phyloP scores from a whole-genome alignment of 1,139 yeast genomes.

The Yamadazyma songkhlaensis region DNA sequence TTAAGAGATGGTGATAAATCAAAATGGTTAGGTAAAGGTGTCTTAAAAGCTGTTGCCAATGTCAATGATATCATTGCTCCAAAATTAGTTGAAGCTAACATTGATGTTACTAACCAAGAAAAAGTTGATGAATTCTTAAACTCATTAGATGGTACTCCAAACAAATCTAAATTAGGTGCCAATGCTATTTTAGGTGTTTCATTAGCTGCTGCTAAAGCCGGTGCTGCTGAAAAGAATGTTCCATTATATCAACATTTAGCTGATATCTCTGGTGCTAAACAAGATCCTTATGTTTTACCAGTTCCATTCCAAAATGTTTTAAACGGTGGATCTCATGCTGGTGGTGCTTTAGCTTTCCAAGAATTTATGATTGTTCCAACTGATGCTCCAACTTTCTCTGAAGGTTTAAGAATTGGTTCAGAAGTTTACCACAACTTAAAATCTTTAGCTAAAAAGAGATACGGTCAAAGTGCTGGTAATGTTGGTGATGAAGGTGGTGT shows the following conservation, averaged over 20 bases:
- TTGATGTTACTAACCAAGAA: slow-evolving; percentile 76
- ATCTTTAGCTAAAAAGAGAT: slow-evolving; percentile 83
- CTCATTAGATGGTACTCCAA: slow-evolving; percentile 85
- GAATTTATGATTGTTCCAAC: slow-evolving; percentile 98
- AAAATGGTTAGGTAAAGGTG: slow-evolving; percentile 97
- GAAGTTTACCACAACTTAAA: slow-evolving; percentile 96
- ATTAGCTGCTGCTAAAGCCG: slow-evolving; percentile 90
- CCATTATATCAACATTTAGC: slow-evolving; percentile 87
- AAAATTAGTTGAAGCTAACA: slow-evolving; percentile 69
- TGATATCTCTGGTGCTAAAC: slow-evolving; percentile 59
- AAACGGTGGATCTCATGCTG: slow-evolving; percentile 99
- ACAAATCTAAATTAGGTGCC: slow-evolving; percentile 94
- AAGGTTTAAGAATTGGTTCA: slow-evolving; percentile 91
- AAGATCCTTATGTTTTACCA: slow-evolving; percentile 75
- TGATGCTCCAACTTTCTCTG: slow-evolving; percentile 82
- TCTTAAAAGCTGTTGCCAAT: slow-evolving; percentile 84
- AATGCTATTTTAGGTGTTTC: slow-evolving; percentile 96
- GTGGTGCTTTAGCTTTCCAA: slow-evolving; percentile 97
- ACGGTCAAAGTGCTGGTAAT: slow-evolving; percentile 97
- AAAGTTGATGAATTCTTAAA: slow-evolving; percentile 77
- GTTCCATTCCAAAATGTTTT: slow-evolving; percentile 97
- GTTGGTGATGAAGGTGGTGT: slow-evolving; percentile 99
- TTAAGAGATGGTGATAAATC: slow-evolving; percentile 92
- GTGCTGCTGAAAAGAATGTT: slow-evolving; percentile 84
- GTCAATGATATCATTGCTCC: slow-evolving; percentile 90